Base-by-base conservation (phyloP, 2,329 filamentous ascomycete species). In the Celoporthe dispersa region DNA sequence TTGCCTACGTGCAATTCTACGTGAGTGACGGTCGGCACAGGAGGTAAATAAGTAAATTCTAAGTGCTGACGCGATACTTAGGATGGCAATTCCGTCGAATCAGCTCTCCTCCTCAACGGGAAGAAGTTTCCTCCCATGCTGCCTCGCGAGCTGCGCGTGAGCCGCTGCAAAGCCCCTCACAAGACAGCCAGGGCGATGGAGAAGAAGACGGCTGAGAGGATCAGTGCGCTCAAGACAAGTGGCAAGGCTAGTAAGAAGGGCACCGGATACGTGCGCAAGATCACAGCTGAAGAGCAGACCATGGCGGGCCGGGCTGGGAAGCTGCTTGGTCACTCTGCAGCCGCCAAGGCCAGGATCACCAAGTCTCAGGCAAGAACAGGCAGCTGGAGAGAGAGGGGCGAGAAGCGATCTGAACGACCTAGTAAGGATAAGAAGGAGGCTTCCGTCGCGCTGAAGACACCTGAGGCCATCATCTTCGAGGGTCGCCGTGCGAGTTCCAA, bases 1-100 rank as follows among this genome's bases (percentile, higher is more conserved):
- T 99, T 78, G 97, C 97, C 72, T 99, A 99, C 77, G 95, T 99
- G 22, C 96, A 99, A 78, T 99, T 99, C 81, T 89, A 91, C 77
- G 89, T 90, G 76, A 82, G 84, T 80, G 60, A 39, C 63, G 25
- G 64, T 68, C 14, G 35, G 35, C 16, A 64, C 57, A 68, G 44
- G 22, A 7, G 37, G 14, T 64, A 22, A 28, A 59, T 57, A 16
- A 12, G 16, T 33, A n/a, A 31, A 22, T 33, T 19, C 14, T 2
- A 28, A 16, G 19, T 48, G 37, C 41, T 64, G 25, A 33, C 33
- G 63, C 41, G 68, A 74, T 69, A 72, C 37, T 67, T 75, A 91
- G 84, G 93, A 98, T 76, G 89, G 86, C 73, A 98, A 97, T 76
- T 86, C 91, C 60, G 95, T 99, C 61, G 96, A 99, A 81, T 88